Base-by-base conservation (phyloP, 2,329 filamentous ascomycete species). In the Aspergillus sclerotialis region DNA sequence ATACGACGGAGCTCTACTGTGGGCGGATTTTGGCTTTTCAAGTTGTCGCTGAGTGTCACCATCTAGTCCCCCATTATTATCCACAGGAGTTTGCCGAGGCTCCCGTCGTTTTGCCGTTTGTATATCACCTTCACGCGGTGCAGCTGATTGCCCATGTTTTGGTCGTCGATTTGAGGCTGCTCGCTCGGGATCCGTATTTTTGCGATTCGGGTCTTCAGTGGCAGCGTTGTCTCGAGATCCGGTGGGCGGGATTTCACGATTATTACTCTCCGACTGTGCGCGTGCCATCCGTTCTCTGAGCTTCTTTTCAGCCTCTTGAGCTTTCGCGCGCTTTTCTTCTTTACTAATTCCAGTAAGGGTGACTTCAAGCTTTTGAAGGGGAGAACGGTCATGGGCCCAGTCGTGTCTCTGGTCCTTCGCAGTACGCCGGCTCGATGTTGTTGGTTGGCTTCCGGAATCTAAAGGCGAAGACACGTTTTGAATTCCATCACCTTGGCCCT, bases 271-370 rank as follows among this genome's bases (percentile, higher is more conserved):
- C 16, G 28, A 13, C 24, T 42, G 32, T 44, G 53, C 49, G 16
- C 49, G 52, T 18, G 57, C 56, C 36, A 64, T 53, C 4, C 57
- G 54, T 52, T 90, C 80, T 47, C 80, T 76, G 12, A 81, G 75
- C 28, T 76, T 75, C 46, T 79, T 72, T 58, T 95, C 90, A 5
- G 87, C 87, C 50, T 90, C 84, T 55, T 88, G 76, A 4, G 90
- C 78, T 30, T 86, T 76, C 7, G 88, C 87, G 44, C 90, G 76
- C 61, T 94, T 93, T 63, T 95, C 89, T 64, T 95, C 89, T 60
- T 95, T 96, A 59, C 84, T 94, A 61, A 95, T 90, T 63, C 84
- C 88, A 60, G 83, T 84, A 53, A 96, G 74, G 51, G 86, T 92
- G 53, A 85, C 78, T 68, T 98, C 90, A 47, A 98, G 76, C 67